Evolutionary conservation across 2,329 filamentous ascomycete species (phyloP), one percentile per base, ranked within the genome.

Genomic region (Orbilia brochopaga): DNA sequence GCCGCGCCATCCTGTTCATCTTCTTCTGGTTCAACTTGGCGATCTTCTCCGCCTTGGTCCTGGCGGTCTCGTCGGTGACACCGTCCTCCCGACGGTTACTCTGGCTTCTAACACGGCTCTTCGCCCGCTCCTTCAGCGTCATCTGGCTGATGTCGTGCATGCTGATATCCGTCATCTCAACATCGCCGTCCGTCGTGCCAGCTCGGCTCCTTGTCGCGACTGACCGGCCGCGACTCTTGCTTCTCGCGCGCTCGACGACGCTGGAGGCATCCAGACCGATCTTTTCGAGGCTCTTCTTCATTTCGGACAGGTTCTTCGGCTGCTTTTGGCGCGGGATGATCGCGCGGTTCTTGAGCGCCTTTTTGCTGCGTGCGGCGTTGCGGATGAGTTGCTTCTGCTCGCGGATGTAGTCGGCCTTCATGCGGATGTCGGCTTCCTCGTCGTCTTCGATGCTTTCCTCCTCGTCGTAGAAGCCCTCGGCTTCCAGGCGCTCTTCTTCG

Each of bases 1-100:
- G 91, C 80, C 92, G 88, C 50, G 94, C 94, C 89, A 95, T 94
- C 75, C 93, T 87, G 84, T 99, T 99, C 92, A 95, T 97, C 86
- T 92, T 93, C 85, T 93, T 92, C 88, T 99, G 95, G 77, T 88
- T 85, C 79, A 99, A 82, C 85, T 96, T 97, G 79, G 87, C 85
- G 79, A 95, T 83, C 78, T 89, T 88, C 80, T 96, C 92, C 40
- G 91, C 92, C 85, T 93, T 95, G 70, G 83, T 85, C 75, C 90
- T 86, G 55, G 85, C 83, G 60, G 79, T 80, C 74, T 87, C 85
- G 78, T 90, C 86, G 69, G 84, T 85, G 46, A 97, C 88, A 82
- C 91, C 91, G 74, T 92, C 90, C 27, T 88, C 87, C 73, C 87
- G 85, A 78, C 91, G 85, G 40, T 83, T 81, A 78, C 83, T 86